Conservation (phyloP, 179 eudicot genomes). For the Carnegiea gigantea region DNA sequence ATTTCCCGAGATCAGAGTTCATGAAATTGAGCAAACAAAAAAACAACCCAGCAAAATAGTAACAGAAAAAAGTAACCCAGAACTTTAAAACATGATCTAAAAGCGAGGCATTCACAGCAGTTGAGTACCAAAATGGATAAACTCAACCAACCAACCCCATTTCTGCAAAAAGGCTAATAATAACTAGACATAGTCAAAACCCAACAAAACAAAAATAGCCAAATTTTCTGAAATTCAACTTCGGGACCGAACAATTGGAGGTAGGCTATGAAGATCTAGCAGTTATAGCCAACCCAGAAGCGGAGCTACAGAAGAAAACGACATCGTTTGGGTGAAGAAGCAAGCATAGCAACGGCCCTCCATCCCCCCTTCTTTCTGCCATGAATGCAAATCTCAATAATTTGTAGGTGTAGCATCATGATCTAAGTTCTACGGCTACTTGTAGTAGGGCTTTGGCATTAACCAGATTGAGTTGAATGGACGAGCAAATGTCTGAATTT, state of each 20-base stretch:
- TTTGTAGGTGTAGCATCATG: background rate
- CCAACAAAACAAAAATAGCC: background rate
- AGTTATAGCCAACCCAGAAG: slow-evolving; percentile 2
- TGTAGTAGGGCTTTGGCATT: slow-evolving; percentile 10
- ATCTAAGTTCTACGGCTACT: background rate
- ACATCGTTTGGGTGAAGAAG: background rate
- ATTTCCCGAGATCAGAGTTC: slow-evolving; percentile 34
- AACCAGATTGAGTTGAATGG: slow-evolving; percentile 16
- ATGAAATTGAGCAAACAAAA: slow-evolving; percentile 8
- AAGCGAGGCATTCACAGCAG: background rate
- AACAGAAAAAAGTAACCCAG: slow-evolving; percentile 11
- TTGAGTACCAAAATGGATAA: slow-evolving; percentile 10
- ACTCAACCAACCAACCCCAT: slow-evolving; percentile 11
- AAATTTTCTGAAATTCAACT: background rate
- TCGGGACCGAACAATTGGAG: background rate
- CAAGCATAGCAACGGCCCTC: background rate
- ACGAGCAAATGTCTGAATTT: background rate
- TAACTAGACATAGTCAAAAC: background rate
- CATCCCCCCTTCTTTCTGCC: background rate
- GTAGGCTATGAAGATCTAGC: slow-evolving; percentile 8
- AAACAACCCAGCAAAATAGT: background rate
- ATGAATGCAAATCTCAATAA: background rate
- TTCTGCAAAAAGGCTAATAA: background rate
- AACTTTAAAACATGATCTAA: background rate
- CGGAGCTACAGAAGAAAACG: slow-evolving; percentile 9